A percentile compares a stretch with the other conserved stretches of the same genome.
phyloP scores from a whole-genome alignment of 129 eudicot species.

The Artemisia tridentata region DNA sequence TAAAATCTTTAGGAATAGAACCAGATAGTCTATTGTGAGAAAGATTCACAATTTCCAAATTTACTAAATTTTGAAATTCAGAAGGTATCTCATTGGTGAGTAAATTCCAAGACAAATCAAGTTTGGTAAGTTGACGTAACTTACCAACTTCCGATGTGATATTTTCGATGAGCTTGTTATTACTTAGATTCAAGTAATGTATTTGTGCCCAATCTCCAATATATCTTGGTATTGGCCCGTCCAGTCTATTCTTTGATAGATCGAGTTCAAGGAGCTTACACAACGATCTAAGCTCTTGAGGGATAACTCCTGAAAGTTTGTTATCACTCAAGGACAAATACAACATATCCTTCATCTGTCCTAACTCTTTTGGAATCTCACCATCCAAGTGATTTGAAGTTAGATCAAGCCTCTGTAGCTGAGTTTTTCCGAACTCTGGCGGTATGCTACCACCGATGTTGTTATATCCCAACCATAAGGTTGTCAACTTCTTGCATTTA shows the following conservation, averaged over 20 bases:
- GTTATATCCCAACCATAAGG: no score
- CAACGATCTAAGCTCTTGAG: not conserved
- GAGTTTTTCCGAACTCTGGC: not conserved
- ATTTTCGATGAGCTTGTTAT: no score
- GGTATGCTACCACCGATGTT: no score
- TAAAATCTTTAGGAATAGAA: conserved; percentile 28
- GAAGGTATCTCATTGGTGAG: conserved; percentile 35
- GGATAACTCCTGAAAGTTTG: not conserved
- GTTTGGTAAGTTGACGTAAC: no score
- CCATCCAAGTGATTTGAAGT: conserved; percentile 26
- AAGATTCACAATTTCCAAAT: not conserved
- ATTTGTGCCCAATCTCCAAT: no score
- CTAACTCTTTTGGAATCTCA: conserved; percentile 33
- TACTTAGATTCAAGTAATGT: no score
- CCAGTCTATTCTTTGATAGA: no score
- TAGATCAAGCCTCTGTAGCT: conserved; percentile 21
- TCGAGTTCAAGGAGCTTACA: no score
- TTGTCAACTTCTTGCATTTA: conserved; percentile 17
- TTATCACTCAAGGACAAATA: conserved; percentile 28
- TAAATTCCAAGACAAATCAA: conserved; percentile 1
- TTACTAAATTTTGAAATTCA: conserved; percentile 8
- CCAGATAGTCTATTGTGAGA: conserved; percentile 18
- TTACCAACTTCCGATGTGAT: no score
- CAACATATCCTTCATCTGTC: conserved; percentile 24
- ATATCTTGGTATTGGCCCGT: no score